Conservation (phyloP, 75 land plant genomes). For the Cunninghamia lanceolata region DNA sequence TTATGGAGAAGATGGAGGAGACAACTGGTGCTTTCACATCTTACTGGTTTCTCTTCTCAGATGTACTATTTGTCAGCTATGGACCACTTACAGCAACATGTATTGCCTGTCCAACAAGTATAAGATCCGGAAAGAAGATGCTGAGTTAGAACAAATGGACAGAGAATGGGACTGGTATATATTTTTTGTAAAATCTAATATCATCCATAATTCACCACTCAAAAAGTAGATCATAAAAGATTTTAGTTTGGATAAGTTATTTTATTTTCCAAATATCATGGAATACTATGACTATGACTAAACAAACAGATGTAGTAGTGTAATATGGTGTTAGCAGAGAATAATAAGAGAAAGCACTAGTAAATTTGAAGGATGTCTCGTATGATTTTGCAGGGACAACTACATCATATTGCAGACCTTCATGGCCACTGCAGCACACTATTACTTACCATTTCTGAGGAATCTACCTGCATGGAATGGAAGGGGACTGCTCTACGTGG, state of each 20-base stretch:
- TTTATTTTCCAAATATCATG: too few species aligned
- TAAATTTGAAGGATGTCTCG: too few species aligned
- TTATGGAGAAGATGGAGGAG: slow-evolving; percentile 11
- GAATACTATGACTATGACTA: too few species aligned
- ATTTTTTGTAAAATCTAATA: neutral
- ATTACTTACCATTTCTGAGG: slow-evolving; percentile 30
- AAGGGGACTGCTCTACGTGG: slow-evolving; percentile 33
- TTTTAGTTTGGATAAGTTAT: too few species aligned
- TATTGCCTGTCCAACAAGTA: slow-evolving; percentile 40
- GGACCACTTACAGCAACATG: slow-evolving; percentile 38
- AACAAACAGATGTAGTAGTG: too few species aligned
- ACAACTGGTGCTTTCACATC: slow-evolving; percentile 37
- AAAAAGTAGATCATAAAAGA: too few species aligned
- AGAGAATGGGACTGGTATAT: slow-evolving; percentile 68
- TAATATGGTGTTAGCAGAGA: too few species aligned
- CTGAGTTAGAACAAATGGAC: slow-evolving; percentile 64
- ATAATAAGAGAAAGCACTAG: too few species aligned
- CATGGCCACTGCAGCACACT: slow-evolving; percentile 31
- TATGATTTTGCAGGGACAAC: slow-evolving; percentile 57
- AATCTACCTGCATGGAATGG: slow-evolving; percentile 49
- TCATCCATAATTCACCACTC: neutral
- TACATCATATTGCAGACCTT: slow-evolving; percentile 60
- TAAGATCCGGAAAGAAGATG: slow-evolving; percentile 28
- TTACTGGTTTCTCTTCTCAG: slow-evolving; percentile 35
- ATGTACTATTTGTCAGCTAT: slow-evolving; percentile 19